Conservation (phyloP, 1,284 basidiomycete genomes). For the Cryptococcus sp. region DNA sequence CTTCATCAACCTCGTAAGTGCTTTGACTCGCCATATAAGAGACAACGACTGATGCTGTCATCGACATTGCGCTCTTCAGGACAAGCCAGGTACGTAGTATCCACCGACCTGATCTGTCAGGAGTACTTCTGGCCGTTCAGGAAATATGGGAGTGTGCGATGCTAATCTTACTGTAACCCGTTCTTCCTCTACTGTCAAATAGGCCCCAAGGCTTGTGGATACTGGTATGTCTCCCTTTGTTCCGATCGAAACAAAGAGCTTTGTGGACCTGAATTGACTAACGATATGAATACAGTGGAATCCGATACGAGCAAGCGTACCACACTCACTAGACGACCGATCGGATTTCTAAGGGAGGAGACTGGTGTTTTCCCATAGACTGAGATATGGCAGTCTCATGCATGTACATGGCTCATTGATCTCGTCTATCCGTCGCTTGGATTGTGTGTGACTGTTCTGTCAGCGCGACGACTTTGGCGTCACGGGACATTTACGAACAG, state of each 20-base stretch:
- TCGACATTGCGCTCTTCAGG: slow-evolving; percentile 57
- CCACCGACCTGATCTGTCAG: too few species aligned
- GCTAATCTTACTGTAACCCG: too few species aligned
- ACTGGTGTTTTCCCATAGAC: background rate
- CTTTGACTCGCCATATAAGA: background rate
- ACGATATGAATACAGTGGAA: slow-evolving; percentile 61
- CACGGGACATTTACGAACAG: too few species aligned
- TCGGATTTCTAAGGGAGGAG: background rate
- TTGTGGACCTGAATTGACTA: slow-evolving; percentile 16
- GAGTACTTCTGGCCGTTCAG: too few species aligned
- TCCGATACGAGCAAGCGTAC: slow-evolving; percentile 73
- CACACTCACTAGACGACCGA: slow-evolving; percentile 53
- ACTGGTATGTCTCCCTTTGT: slow-evolving; percentile 68
- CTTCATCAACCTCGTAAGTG: slow-evolving; percentile 79
- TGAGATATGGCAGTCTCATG: too few species aligned
- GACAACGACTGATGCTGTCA: background rate
- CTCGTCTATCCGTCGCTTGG: too few species aligned
- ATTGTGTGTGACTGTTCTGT: too few species aligned
- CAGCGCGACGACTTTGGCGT: too few species aligned
- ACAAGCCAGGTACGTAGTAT: slow-evolving; percentile 69
- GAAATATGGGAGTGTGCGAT: too few species aligned
- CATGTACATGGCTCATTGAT: too few species aligned
- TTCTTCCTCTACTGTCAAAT: background rate
- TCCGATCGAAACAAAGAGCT: too few species aligned
- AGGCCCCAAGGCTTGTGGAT: slow-evolving; percentile 56